These are phyloP conservation scores for Limnomonas spitsbergensis DNA, from an alignment of 139 green algal species.

Conservation along the genomic window DNA sequence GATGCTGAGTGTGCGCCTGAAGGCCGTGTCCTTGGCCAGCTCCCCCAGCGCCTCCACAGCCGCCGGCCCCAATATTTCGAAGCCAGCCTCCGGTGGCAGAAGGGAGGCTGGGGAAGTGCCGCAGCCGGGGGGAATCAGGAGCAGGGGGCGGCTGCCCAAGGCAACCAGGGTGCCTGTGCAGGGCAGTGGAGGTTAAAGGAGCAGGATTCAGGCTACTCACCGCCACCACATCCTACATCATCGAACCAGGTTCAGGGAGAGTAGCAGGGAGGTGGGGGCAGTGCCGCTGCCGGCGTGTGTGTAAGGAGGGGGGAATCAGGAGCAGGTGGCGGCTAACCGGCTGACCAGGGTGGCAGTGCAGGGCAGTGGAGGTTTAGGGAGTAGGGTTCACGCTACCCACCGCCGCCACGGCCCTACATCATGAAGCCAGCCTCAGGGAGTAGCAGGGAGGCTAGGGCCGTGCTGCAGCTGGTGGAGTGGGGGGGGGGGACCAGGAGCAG, in stretches of 20 bases:
- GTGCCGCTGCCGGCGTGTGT: too few relatives aligned
- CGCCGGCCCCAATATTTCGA: neutral
- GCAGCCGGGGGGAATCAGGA: conserved; percentile 23
- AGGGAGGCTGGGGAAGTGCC: neutral
- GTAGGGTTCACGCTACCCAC: too few relatives aligned
- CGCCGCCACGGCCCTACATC: neutral
- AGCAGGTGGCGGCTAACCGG: too few relatives aligned
- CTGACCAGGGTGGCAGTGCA: too few relatives aligned
- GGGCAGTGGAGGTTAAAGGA: too few relatives aligned
- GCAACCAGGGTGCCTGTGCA: conserved; percentile 19
- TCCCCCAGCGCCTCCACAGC: neutral
- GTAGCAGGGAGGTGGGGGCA: too few relatives aligned
- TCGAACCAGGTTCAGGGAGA: too few relatives aligned
- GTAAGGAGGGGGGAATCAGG: too few relatives aligned
- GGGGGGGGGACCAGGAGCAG: conserved; percentile 34
- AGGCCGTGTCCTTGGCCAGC: neutral
- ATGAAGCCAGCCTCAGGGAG: neutral
- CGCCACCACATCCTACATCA: too few relatives aligned
- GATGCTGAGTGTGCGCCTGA: too few relatives aligned
- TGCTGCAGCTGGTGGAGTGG: neutral
- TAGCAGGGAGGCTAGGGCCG: neutral
- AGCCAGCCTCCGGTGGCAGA: neutral
- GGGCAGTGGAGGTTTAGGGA: too few relatives aligned
- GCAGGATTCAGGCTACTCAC: too few relatives aligned
- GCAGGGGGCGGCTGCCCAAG: conserved; percentile 24